These are phyloP conservation scores for Thermothielavioides terrestris DNA, from an alignment of 495 filamentous ascomycete genomes.

Conservation along the genomic window DNA sequence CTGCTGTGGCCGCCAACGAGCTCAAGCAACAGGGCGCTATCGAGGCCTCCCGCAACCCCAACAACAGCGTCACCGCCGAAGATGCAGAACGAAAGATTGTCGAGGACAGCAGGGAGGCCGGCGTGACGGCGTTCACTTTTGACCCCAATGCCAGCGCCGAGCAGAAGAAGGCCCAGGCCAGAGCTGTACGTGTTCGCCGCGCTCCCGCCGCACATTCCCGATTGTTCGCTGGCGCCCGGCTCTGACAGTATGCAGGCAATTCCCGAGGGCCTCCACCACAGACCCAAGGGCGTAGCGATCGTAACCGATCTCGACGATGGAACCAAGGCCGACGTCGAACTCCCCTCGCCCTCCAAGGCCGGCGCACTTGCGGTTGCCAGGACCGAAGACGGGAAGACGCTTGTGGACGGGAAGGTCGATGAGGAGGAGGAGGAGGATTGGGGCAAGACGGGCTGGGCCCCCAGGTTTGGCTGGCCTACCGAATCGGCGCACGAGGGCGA, in stretches of 20 bases:
- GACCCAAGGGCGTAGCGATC: slow-evolving; percentile 59
- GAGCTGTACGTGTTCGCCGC: slow-evolving; percentile 56
- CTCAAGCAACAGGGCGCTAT: slow-evolving; percentile 70
- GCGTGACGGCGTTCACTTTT: slow-evolving; percentile 73
- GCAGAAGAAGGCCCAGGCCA: slow-evolving; percentile 71
- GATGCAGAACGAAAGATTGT: slow-evolving; percentile 62
- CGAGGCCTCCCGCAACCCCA: slow-evolving; percentile 60
- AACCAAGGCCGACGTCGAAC: slow-evolving; percentile 61
- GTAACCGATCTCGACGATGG: slow-evolving; percentile 68
- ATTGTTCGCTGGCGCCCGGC: neutral
- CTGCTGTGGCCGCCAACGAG: slow-evolving; percentile 41
- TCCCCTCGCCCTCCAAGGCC: slow-evolving; percentile 64
- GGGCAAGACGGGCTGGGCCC: slow-evolving; percentile 77
- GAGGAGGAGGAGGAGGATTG: slow-evolving; percentile 54
- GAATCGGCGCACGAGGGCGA: slow-evolving; percentile 47
- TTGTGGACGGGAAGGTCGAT: slow-evolving; percentile 33
- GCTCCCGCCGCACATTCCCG: neutral
- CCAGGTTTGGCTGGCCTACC: slow-evolving; percentile 60
- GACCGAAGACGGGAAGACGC: slow-evolving; percentile 37
- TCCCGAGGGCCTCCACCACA: slow-evolving; percentile 54
- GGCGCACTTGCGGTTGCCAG: slow-evolving; percentile 45
- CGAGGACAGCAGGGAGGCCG: slow-evolving; percentile 65
- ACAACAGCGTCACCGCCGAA: slow-evolving; percentile 58
- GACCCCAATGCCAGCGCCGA: slow-evolving; percentile 76
- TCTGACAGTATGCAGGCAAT: slow-evolving; percentile 30